phyloP scores from a whole-genome alignment of 768 basidiomycete genomes.

The Exsudoporus frostii region DNA sequence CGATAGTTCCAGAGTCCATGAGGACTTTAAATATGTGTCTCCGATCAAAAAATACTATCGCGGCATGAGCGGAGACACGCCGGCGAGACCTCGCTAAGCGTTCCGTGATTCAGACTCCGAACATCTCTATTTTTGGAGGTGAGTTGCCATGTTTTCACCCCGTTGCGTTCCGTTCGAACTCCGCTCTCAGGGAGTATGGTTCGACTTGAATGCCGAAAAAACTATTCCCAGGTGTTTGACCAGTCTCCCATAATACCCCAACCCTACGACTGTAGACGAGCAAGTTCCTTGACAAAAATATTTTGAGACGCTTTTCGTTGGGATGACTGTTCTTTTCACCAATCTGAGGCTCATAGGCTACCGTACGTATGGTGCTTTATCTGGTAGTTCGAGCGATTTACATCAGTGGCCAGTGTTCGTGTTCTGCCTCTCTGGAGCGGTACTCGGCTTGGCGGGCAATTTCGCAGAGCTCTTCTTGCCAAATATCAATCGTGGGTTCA shows the following conservation, averaged over 20 bases:
- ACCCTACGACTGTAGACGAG: slow-evolving; percentile 6
- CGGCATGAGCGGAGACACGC: no score
- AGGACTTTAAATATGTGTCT: no score
- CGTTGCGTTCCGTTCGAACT: slow-evolving; percentile 8
- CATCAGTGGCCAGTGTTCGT: slow-evolving; percentile 32
- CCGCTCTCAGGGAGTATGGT: slow-evolving; percentile 6
- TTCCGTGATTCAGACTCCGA: not conserved
- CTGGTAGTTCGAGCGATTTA: slow-evolving; percentile 21
- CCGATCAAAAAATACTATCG: no score
- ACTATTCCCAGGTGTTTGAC: slow-evolving; percentile 19
- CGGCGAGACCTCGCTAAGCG: no score
- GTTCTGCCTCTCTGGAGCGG: slow-evolving; percentile 42
- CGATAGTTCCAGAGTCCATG: no score
- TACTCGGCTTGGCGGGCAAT: slow-evolving; percentile 67
- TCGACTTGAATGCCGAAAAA: slow-evolving; percentile 12
- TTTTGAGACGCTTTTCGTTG: not conserved
- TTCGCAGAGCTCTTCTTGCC: slow-evolving; percentile 69
- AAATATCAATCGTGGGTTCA: slow-evolving; percentile 52
- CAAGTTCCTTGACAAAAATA: not conserved
- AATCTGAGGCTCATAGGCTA: slow-evolving; percentile 54
- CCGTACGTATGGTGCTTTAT: slow-evolving; percentile 33
- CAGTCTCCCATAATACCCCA: slow-evolving; percentile 2
- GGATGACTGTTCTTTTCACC: slow-evolving; percentile 62
- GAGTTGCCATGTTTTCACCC: not conserved
- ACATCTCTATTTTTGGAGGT: not conserved